A percentile compares a stretch with the other conserved stretches of the same genome.
Evolutionary conservation across 805 yeast genomes (phyloP).

Genomic region (Candida michaelii): DNA sequence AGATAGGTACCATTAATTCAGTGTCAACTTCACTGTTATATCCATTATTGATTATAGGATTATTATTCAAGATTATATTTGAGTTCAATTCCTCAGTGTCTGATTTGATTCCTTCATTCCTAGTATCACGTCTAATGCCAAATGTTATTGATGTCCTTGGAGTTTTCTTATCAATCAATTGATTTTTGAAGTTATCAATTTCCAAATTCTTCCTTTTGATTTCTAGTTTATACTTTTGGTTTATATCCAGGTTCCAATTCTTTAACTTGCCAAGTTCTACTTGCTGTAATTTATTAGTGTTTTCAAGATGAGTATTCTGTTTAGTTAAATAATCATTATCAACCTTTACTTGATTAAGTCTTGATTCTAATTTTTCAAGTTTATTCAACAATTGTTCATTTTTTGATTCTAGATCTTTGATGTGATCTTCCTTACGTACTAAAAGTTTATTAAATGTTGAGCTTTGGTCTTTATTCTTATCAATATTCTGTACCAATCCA

Average conservation of each 20-base stretch:
- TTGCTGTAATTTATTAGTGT: constrained; percentile 25
- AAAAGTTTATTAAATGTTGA: constrained; percentile 29
- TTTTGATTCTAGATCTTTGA: constrained; percentile 23
- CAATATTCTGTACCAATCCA: constrained; percentile 31
- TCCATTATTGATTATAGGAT: constrained; percentile 27
- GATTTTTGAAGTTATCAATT: constrained; percentile 33
- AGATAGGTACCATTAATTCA: constrained; percentile 14
- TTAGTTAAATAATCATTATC: constrained; percentile 20
- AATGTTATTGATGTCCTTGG: constrained; percentile 22
- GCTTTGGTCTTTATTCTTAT: constrained; percentile 32
- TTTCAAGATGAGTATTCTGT: constrained; percentile 19
- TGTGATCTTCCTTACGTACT: constrained; percentile 28
- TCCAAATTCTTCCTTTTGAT: constrained; percentile 32
- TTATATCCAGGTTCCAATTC: constrained; percentile 28
- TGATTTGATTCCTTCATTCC: not conserved
- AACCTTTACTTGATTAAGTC: constrained; percentile 13
- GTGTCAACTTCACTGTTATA: constrained; percentile 11
- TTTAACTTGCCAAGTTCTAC: constrained; percentile 31
- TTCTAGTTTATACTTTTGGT: constrained; percentile 35
- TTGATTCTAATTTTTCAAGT: constrained; percentile 18
- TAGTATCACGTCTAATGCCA: not conserved
- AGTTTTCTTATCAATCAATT: constrained; percentile 33
- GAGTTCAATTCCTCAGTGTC: constrained; percentile 16
- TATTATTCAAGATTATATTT: constrained; percentile 29
- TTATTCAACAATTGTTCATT: constrained; percentile 23